phyloP scores from a whole-genome alignment of 352 stramenopile genomes.

The Phytophthora rubi region DNA sequence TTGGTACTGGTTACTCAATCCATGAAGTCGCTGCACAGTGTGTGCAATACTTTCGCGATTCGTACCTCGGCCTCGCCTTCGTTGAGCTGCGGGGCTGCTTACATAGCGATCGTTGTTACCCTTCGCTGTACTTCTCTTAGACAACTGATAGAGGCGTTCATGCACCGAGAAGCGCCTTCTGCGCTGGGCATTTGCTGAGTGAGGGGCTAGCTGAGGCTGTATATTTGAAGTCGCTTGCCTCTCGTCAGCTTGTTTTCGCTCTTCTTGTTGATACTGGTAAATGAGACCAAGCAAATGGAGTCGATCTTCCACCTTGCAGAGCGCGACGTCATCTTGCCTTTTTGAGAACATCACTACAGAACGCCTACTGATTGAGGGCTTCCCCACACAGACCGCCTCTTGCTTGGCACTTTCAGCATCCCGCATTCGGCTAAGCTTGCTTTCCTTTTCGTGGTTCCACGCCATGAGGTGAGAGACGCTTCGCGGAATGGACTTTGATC shows the following conservation, averaged over 20 bases:
- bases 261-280: constrained; percentile 74
- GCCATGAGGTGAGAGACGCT: constrained; percentile 67
- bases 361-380: constrained; percentile 41
- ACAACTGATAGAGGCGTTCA: constrained; percentile 61
- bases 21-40: constrained; percentile 44
- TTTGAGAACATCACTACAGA: constrained; percentile 44
- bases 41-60: background rate
- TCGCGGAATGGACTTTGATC: constrained; percentile 63
- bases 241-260: constrained; percentile 38
- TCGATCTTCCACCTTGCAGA: constrained; percentile 73
- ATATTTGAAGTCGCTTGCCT: constrained; percentile 14
- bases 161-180: constrained; percentile 35
- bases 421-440: constrained; percentile 54
- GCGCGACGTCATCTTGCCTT: constrained; percentile 56
- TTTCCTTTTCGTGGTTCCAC: constrained; percentile 68
- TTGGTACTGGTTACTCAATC: constrained; percentile 49
- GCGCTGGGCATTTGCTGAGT: constrained; percentile 55
- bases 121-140: constrained; percentile 20
- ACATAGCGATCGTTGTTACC: constrained; percentile 10
- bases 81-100: background rate
- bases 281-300: constrained; percentile 73
- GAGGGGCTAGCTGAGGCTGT: constrained; percentile 53
- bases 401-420: constrained; percentile 41
- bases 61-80: constrained; percentile 14
- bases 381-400: constrained; percentile 35